Evolutionary conservation across 495 filamentous ascomycete species (phyloP).

Genomic region (Astrothelium subdiscretum): DNA sequence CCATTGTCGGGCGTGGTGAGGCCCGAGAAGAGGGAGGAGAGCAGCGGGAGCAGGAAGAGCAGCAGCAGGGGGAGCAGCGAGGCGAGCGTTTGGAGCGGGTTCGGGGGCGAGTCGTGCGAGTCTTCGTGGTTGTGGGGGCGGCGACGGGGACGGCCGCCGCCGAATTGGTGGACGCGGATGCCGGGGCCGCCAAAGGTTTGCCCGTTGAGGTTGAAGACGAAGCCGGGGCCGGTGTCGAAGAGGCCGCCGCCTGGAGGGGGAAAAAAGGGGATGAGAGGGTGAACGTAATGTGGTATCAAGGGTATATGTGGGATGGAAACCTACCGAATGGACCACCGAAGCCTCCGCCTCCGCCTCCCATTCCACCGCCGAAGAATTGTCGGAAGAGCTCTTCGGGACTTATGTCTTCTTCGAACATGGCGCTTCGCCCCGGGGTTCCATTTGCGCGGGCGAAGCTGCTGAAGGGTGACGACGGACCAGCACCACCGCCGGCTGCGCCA

Average conservation of each 20-base stretch:
- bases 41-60: conserved; percentile 76
- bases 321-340: conserved; percentile 54
- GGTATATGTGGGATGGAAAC: not conserved
- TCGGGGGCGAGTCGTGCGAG: conserved; percentile 9
- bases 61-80: conserved; percentile 73
- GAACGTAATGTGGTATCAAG: not conserved
- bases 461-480: conserved; percentile 49
- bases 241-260: conserved; percentile 31
- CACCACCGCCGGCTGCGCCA: conserved; percentile 33
- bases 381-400: conserved; percentile 94
- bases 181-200: conserved; percentile 18
- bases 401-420: conserved; percentile 79
- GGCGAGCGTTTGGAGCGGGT: conserved; percentile 28
- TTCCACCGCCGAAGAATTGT: conserved; percentile 79
- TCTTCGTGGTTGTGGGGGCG: conserved; percentile 23
- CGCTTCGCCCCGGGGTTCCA: conserved; percentile 33
- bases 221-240: conserved; percentile 66
- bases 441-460: conserved; percentile 49
- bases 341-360: conserved; percentile 39
- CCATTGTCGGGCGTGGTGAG: conserved; percentile 41
- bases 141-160: conserved; percentile 25
- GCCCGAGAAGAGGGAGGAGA: conserved; percentile 66
- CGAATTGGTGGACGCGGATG: conserved; percentile 49
- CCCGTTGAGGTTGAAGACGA: conserved; percentile 76
- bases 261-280: not conserved